Evolutionary conservation across 805 yeast species (phyloP), one percentile per base, ranked within the genome.

Genomic region (Lachancea quebecensis): DNA sequence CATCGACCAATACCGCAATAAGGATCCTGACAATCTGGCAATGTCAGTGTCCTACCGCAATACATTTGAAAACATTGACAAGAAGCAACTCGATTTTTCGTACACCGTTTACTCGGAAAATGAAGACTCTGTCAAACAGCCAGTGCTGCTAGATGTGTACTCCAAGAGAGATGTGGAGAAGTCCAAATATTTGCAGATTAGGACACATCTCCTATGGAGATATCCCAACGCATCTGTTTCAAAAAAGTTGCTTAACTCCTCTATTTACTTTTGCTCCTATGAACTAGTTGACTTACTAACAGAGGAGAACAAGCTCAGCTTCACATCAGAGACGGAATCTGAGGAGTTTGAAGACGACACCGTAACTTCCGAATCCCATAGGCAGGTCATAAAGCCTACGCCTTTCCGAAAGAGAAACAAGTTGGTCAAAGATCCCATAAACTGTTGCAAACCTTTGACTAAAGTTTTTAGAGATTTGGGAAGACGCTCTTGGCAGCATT

Each of bases 171-270:
- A 79, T 38, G 84, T 87, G 14, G 79, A 79, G n/a, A 73, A 77
- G 50, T 78, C 81, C 46, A 86, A 89, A 65, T 76, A 80, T 38
- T 68, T 93, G 44, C 78, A 81, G 50, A 69, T 91, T 42, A 78
- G 98, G 66, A 82, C 93, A 38, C 93, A 90, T 52, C 73, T 93
- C 78, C 71, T 85, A 32, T 93, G 98, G 98, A 78, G 84, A 62
- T 80, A 81, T 61, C 95, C 97, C 35, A 77, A 79, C 50, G 69
- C 88, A 3, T 75, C 79, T 14, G 86, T 89, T 7, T 85, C 96
- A 14, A 81, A 90, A 4, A 81, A 79, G 49, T 66, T 89, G 47
- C 70, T 88, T 47, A 84, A 87, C 58, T 74, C 95, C 8, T 78
- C 81, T 43, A 84, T 93, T 25, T 82, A 77, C 55, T 77, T 84